A percentile compares a stretch with the other conserved stretches of the same genome.
These are phyloP conservation scores for Apodospora peruviana DNA, from an alignment of 495 filamentous ascomycete species.

Conservation along the genomic window DNA sequence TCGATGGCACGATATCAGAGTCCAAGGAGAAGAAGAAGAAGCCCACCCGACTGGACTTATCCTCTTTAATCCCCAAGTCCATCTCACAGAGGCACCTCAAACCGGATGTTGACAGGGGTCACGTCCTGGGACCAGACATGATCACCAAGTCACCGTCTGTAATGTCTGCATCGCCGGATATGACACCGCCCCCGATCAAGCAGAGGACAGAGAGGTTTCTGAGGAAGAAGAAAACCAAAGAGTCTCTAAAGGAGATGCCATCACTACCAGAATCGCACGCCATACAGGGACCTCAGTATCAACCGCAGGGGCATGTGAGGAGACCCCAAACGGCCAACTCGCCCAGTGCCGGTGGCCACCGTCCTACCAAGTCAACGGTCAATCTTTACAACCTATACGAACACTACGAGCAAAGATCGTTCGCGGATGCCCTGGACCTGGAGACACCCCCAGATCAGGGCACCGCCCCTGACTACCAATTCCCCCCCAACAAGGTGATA, in stretches of 20 bases:
- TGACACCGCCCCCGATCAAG: conserved; percentile 19
- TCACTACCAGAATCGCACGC: conserved; percentile 5
- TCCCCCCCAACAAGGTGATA: background rate
- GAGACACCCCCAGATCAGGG: conserved; percentile 10
- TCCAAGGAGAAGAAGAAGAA: conserved; percentile 39
- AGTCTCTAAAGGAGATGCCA: conserved; percentile 23
- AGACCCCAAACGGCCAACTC: conserved; percentile 36
- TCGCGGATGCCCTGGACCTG: conserved; percentile 33
- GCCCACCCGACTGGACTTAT: conserved; percentile 43
- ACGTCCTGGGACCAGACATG: conserved; percentile 23
- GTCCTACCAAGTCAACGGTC: conserved; percentile 20
- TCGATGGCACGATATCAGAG: conserved; percentile 23
- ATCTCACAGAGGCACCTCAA: conserved; percentile 14
- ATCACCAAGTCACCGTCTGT: conserved; percentile 35
- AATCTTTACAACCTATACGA: conserved; percentile 42
- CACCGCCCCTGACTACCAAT: conserved; percentile 3
- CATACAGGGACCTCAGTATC: conserved; percentile 14
- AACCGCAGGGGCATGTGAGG: conserved; percentile 27
- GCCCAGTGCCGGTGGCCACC: conserved; percentile 25
- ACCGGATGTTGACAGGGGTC: conserved; percentile 10
- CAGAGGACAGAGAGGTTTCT: conserved; percentile 20
- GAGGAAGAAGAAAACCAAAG: conserved; percentile 24
- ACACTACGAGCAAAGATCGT: conserved; percentile 47
- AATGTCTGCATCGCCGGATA: conserved; percentile 28
- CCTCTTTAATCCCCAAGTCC: conserved; percentile 21